Percentiles rank a stretch among this genome's conserved stretches.
Conservation (phyloP, 306 rosid species). For the Rubus parviflorus region DNA sequence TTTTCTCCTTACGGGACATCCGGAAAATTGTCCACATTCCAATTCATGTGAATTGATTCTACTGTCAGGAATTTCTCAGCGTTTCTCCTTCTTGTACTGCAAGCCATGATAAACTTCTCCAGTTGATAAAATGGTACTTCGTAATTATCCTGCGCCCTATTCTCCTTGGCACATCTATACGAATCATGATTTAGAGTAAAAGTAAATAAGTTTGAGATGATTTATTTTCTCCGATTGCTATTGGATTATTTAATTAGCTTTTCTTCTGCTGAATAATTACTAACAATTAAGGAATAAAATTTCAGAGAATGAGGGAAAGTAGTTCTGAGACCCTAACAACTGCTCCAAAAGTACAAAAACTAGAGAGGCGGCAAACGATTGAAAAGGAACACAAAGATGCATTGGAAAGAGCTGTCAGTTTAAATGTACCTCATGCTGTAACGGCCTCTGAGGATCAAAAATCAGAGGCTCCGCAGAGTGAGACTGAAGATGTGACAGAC, state of each 20-base stretch:
- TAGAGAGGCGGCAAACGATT: slow-evolving; percentile 61
- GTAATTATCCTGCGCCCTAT: not conserved
- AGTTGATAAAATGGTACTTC: not conserved
- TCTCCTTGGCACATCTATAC: not conserved
- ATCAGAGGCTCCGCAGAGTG: slow-evolving; percentile 7
- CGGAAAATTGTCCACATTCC: not conserved
- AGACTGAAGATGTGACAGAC: slow-evolving; percentile 27
- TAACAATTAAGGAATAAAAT: not conserved
- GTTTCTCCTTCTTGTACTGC: not conserved
- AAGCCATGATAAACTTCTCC: not conserved
- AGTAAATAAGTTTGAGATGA: not conserved
- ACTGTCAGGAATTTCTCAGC: not conserved
- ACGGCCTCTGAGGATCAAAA: slow-evolving; percentile 25
- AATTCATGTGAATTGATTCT: not conserved
- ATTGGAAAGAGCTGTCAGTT: slow-evolving; percentile 74
- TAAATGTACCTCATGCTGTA: slow-evolving; percentile 73
- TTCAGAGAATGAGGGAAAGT: slow-evolving; percentile 53
- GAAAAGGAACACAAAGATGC: slow-evolving; percentile 81
- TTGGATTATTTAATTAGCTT: slow-evolving; percentile 15
- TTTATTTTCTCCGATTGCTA: not conserved
- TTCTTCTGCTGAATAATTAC: not conserved
- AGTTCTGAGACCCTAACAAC: slow-evolving; percentile 50
- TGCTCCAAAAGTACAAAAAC: slow-evolving; percentile 54
- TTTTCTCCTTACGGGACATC: not conserved
- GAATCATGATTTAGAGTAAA: not conserved